Conservation (phyloP, 306 rosid species). For the Coriaria nepalensis region DNA sequence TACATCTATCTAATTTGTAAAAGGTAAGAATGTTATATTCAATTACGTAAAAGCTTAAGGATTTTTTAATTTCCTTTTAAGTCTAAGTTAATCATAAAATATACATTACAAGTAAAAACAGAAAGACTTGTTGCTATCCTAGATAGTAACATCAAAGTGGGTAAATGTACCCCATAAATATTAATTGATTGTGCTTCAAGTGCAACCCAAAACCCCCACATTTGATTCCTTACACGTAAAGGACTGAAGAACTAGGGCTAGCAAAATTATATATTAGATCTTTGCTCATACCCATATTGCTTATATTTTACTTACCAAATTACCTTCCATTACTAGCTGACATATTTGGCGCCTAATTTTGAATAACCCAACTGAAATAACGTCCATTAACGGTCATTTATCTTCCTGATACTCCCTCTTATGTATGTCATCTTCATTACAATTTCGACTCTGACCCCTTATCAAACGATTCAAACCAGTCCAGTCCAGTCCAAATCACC, state of each 20-base stretch:
- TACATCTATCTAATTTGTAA: no score
- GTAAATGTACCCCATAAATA: slow-evolving; percentile 6
- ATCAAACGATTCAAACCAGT: no score
- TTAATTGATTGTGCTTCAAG: slow-evolving; percentile 62
- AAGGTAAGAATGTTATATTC: no score
- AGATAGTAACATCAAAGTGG: background rate
- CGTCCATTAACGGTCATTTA: slow-evolving; percentile 25
- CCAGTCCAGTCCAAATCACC: no score
- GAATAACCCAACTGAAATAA: slow-evolving; percentile 28
- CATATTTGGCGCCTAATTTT: slow-evolving; percentile 43
- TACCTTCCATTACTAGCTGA: slow-evolving; percentile 10
- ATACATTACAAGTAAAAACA: no score
- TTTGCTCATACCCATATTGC: slow-evolving; percentile 13
- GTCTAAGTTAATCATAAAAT: no score
- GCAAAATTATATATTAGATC: background rate
- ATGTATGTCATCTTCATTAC: slow-evolving; percentile 35
- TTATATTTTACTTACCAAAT: background rate
- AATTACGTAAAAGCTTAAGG: no score
- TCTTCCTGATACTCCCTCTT: slow-evolving; percentile 9
- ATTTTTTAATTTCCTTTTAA: no score
- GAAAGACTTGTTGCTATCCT: no score
- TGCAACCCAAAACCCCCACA: slow-evolving; percentile 45
- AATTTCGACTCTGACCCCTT: slow-evolving; percentile 9
- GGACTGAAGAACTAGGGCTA: slow-evolving; percentile 10
- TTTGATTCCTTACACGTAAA: slow-evolving; percentile 62